Percentiles rank a stretch among this genome's conserved stretches.
phyloP scores from a whole-genome alignment of 495 filamentous ascomycete genomes.

The Pyronema omphalodes region DNA sequence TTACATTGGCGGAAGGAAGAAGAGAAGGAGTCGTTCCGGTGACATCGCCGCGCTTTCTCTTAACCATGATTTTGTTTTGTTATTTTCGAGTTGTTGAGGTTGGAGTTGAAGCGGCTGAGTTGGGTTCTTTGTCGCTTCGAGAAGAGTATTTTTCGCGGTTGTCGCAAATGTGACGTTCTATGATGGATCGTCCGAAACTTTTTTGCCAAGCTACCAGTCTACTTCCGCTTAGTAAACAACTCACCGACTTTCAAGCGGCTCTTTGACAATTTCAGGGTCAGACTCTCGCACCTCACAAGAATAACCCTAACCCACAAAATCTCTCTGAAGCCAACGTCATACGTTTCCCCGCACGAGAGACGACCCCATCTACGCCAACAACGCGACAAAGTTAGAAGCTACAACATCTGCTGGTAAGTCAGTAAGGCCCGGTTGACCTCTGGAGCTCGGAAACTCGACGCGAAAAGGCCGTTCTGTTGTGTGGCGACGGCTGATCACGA shows the following conservation, averaged over 20 bases:
- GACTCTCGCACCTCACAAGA: conserved; percentile 2
- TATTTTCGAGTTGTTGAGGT: neutral
- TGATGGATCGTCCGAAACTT: no score
- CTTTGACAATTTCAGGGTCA: neutral
- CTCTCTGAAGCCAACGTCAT: conserved; percentile 17
- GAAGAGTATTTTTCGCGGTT: no score
- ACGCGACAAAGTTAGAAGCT: neutral
- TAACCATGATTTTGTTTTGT: conserved; percentile 41
- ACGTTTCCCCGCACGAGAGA: conserved; percentile 11
- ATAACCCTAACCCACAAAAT: conserved; percentile 10
- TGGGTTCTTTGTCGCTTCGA: neutral
- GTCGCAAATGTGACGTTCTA: no score
- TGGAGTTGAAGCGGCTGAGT: neutral
- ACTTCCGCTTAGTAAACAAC: no score
- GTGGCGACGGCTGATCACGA: no score
- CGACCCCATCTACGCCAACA: neutral
- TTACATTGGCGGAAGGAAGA: conserved; percentile 11
- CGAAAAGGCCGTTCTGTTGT: no score
- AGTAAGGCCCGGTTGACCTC: no score
- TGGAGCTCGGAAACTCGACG: no score
- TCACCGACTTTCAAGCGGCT: neutral
- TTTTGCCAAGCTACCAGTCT: no score
- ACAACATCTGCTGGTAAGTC: no score
- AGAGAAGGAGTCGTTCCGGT: conserved; percentile 18
- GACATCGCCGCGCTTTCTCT: conserved; percentile 47